A percentile compares a stretch with the other conserved stretches of the same genome.
Conservation (phyloP, 2,329 filamentous ascomycete genomes). For the Diaporthe citriasiana region DNA sequence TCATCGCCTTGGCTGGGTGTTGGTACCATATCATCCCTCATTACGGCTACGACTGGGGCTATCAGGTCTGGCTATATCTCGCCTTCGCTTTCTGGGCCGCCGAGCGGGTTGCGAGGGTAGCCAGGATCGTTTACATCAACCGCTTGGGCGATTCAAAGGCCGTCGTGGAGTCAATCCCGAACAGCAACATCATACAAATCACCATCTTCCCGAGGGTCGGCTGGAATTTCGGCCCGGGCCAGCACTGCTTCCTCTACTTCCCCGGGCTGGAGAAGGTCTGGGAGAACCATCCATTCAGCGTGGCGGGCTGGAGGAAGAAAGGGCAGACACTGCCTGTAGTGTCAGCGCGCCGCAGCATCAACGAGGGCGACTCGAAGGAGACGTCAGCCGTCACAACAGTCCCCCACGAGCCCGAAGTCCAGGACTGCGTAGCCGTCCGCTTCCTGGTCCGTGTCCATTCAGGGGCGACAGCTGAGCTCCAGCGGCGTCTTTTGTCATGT, state of each 20-base stretch:
- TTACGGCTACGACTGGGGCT: conserved; percentile 22
- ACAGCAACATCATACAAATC: conserved; percentile 59
- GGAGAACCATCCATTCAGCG: conserved; percentile 66
- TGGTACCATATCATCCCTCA: conserved; percentile 27
- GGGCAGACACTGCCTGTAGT: conserved; percentile 9
- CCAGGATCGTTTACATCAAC: conserved; percentile 1
- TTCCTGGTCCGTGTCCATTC: conserved; percentile 27
- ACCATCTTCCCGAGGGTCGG: conserved; percentile 46
- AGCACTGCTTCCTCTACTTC: conserved; percentile 48
- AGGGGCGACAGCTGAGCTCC: background rate
- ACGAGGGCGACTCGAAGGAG: background rate
- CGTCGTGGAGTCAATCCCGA: conserved; percentile 22
- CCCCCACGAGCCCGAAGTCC: conserved; percentile 1
- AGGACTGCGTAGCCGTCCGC: conserved; percentile 18
- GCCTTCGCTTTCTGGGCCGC: conserved; percentile 58
- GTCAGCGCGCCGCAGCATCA: background rate
- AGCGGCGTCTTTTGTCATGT: background rate
- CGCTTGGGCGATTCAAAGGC: conserved; percentile 16
- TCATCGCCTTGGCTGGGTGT: conserved; percentile 59
- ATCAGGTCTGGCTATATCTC: conserved; percentile 24
- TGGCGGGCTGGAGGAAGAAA: conserved; percentile 48
- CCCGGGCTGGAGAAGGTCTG: conserved; percentile 51
- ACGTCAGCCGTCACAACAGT: background rate
- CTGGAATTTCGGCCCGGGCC: conserved; percentile 1
- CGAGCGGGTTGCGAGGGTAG: conserved; percentile 55